Percentiles rank a stretch among this genome's conserved stretches.
These are phyloP conservation scores for Solanum tacnaense DNA, from an alignment of 257 asterid species.

Conservation along the genomic window DNA sequence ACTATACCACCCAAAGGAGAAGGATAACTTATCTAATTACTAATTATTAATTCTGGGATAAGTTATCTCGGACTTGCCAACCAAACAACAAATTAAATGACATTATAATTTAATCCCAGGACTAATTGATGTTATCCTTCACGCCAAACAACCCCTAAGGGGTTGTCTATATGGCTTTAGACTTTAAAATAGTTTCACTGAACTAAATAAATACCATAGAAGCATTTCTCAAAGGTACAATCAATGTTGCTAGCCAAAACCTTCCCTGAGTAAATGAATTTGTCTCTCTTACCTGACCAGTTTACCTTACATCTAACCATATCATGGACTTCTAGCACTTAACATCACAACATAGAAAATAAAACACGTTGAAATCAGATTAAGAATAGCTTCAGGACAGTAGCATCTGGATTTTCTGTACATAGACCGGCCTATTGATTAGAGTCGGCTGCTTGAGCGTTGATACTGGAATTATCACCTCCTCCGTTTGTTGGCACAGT, in stretches of 20 bases:
- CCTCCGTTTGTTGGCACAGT: constrained; percentile 33
- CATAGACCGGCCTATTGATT: constrained; percentile 20
- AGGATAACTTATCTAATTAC: neutral
- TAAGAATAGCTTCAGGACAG: neutral
- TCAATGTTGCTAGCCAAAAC: neutral
- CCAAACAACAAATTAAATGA: neutral
- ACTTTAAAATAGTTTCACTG: neutral
- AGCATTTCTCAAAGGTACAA: neutral
- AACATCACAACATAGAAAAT: neutral
- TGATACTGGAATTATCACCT: constrained; percentile 34
- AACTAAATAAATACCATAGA: neutral
- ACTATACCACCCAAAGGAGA: neutral
- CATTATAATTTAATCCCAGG: no score
- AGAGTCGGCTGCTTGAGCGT: constrained; percentile 31
- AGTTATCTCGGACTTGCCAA: neutral
- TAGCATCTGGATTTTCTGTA: neutral
- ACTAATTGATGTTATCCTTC: neutral
- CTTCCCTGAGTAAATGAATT: neutral
- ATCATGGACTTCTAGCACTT: neutral
- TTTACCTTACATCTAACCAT: neutral
- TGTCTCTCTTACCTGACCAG: neutral
- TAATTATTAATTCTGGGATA: no score
- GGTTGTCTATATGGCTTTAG: neutral
- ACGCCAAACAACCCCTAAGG: neutral
- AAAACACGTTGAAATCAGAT: neutral